Evolutionary conservation across 345 rosid species (phyloP).

Genomic region (Eucalyptus sp.): DNA sequence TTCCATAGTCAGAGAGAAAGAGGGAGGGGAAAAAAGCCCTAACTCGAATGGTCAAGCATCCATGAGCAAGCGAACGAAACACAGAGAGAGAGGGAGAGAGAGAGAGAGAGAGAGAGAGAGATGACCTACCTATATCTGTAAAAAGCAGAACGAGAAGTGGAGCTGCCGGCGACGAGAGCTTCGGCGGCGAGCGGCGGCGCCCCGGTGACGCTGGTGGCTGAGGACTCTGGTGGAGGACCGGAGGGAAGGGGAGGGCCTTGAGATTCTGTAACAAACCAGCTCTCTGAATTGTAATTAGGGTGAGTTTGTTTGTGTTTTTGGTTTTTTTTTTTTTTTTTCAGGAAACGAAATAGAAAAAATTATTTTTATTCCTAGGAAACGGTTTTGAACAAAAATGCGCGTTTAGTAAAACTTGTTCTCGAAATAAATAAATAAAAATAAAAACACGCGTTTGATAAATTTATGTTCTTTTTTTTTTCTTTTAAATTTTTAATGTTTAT

Average conservation of each 20-base stretch:
- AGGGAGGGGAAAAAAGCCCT: neutral
- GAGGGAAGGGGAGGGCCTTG: neutral
- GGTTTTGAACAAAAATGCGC: too few relatives aligned
- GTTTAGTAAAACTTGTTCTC: too few relatives aligned
- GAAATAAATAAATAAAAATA: too few relatives aligned
- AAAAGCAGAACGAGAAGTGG: neutral
- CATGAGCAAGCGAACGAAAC: neutral
- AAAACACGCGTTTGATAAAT: too few relatives aligned
- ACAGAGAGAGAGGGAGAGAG: neutral
- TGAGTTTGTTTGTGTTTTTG: too few relatives aligned
- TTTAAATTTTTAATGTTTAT: too few relatives aligned
- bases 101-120: neutral
- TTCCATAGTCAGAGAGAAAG: neutral
- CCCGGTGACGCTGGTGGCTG: neutral
- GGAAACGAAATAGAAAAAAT: too few relatives aligned
- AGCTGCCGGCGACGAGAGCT: neutral
- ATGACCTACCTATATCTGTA: neutral
- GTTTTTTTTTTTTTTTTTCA: too few relatives aligned
- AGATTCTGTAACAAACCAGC: neutral
- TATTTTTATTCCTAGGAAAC: too few relatives aligned
- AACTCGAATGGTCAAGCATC: neutral
- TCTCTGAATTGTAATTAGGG: neutral
- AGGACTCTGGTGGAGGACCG: neutral
- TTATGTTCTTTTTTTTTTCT: too few relatives aligned
- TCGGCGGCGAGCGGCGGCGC: neutral